phyloP scores from a whole-genome alignment of 2,329 filamentous ascomycete species.

The Fusarium albidum region DNA sequence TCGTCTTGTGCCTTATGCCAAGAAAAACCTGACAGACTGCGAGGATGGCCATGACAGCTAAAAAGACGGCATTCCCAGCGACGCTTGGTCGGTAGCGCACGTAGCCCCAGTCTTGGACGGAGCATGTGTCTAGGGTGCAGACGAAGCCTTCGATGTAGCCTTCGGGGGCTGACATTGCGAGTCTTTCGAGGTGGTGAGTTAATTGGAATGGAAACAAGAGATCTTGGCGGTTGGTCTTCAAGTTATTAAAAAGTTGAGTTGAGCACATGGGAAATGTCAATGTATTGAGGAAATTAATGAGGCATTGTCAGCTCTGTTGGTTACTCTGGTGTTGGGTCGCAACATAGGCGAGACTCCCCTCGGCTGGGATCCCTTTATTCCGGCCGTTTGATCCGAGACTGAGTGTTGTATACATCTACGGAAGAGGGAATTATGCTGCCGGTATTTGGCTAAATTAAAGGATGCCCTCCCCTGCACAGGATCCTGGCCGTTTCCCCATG shows the following conservation, averaged over 20 bases:
- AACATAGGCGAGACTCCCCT: conserved; percentile 2
- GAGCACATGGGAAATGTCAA: no score
- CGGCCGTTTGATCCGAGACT: conserved; percentile 14
- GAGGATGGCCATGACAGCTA: conserved; percentile 23
- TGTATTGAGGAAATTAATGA: conserved; percentile 1
- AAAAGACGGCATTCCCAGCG: conserved; percentile 25
- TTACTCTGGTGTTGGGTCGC: not conserved
- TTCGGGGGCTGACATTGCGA: conserved; percentile 21
- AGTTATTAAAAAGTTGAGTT: no score
- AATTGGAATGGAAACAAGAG: not conserved
- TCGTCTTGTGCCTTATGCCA: conserved; percentile 32
- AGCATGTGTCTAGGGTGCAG: conserved; percentile 30
- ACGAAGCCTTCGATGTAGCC: conserved; percentile 23
- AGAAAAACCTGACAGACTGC: conserved; percentile 26
- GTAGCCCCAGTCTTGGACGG: conserved; percentile 26
- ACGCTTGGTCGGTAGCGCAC: conserved; percentile 26
- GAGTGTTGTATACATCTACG: no score
- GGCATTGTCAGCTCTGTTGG: conserved; percentile 2
- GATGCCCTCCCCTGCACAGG: no score
- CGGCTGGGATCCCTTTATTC: conserved; percentile 21
- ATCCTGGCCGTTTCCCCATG: no score
- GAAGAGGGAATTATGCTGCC: no score
- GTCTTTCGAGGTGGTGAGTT: conserved; percentile 1
- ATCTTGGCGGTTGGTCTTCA: not conserved
- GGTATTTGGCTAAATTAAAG: no score